These are phyloP conservation scores for Curvularia hawaiiensis DNA, from an alignment of 2,329 filamentous ascomycete species.

Conservation along the genomic window DNA sequence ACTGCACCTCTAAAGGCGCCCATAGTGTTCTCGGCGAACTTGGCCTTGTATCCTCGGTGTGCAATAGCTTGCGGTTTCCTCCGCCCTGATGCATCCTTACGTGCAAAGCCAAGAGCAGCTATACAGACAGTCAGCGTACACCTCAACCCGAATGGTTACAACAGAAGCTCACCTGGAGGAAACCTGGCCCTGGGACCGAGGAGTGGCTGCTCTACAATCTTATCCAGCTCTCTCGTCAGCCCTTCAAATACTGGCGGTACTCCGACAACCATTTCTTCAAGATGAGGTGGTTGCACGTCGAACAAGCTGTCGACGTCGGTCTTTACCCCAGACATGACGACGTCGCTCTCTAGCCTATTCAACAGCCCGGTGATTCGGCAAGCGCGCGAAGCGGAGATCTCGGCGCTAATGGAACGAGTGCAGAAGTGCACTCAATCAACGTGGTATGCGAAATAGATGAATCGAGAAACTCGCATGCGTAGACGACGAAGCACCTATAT, in stretches of 20 bases:
- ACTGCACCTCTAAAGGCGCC: slow-evolving; percentile 76
- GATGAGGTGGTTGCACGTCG: slow-evolving; percentile 40
- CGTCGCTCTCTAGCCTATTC: slow-evolving; percentile 10
- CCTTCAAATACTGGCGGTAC: slow-evolving; percentile 46
- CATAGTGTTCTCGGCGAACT: slow-evolving; percentile 86
- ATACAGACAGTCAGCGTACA: slow-evolving; percentile 21
- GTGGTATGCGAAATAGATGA: slow-evolving; percentile 1
- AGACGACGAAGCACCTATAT: not conserved
- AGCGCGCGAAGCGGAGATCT: slow-evolving; percentile 19
- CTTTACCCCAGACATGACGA: slow-evolving; percentile 28
- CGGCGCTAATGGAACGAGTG: slow-evolving; percentile 12
- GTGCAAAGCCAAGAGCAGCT: slow-evolving; percentile 45
- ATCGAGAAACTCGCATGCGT: not conserved
- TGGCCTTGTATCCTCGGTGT: slow-evolving; percentile 78
- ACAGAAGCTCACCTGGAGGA: slow-evolving; percentile 27
- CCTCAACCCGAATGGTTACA: not conserved
- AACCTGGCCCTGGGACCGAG: slow-evolving; percentile 40
- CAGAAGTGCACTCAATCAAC: not conserved
- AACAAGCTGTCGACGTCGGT: slow-evolving; percentile 23
- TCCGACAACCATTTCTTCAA: slow-evolving; percentile 46
- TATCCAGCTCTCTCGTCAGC: slow-evolving; percentile 41
- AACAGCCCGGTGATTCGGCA: slow-evolving; percentile 14
- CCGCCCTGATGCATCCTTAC: slow-evolving; percentile 42
- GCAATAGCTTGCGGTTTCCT: slow-evolving; percentile 73
- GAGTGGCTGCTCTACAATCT: slow-evolving; percentile 43